Percentiles rank a stretch among this genome's conserved stretches.
phyloP scores from a whole-genome alignment of 371 early-diverging fungal species.

The Saksenaea vasiformis region DNA sequence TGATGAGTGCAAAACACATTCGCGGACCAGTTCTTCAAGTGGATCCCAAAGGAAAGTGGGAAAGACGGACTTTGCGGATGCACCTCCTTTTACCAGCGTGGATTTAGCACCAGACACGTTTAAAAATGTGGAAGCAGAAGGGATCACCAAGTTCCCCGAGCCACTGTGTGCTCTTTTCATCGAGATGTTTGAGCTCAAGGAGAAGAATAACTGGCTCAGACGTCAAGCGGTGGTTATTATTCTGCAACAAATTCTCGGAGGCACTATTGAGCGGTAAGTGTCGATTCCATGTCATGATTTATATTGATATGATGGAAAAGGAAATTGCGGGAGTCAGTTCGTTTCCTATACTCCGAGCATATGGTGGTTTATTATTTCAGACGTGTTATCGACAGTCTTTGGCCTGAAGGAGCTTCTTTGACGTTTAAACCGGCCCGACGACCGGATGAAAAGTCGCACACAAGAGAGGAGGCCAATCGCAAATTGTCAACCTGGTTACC shows the following conservation, averaged over 20 bases:
- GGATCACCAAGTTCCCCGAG: conserved; percentile 62
- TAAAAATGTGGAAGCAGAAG: conserved; percentile 45
- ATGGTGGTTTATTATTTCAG: conserved; percentile 46
- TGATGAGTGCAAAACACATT: conserved; percentile 6
- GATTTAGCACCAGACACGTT: conserved; percentile 8
- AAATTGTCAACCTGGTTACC: conserved; percentile 68
- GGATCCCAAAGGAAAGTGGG: neutral
- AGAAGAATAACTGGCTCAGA: conserved; percentile 85
- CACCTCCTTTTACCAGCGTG: neutral
- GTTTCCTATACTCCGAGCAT: conserved; percentile 39
- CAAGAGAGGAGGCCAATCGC: conserved; percentile 64
- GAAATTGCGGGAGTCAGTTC: conserved; percentile 48
- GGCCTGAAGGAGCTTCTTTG: conserved; percentile 53
- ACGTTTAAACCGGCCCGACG: conserved; percentile 43
- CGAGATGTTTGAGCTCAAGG: conserved; percentile 86
- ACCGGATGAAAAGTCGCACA: conserved; percentile 54
- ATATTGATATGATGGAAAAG: conserved; percentile 17
- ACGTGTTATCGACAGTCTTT: conserved; percentile 42
- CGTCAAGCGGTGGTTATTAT: conserved; percentile 84
- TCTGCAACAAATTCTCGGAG: conserved; percentile 84
- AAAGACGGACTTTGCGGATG: neutral
- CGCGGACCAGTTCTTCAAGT: conserved; percentile 6
- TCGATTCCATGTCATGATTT: neutral
- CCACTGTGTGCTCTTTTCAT: conserved; percentile 81
- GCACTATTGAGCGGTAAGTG: conserved; percentile 75